These are phyloP conservation scores for Angomonas ambiguus DNA, from an alignment of 208 protist genomes.

Conservation along the genomic window DNA sequence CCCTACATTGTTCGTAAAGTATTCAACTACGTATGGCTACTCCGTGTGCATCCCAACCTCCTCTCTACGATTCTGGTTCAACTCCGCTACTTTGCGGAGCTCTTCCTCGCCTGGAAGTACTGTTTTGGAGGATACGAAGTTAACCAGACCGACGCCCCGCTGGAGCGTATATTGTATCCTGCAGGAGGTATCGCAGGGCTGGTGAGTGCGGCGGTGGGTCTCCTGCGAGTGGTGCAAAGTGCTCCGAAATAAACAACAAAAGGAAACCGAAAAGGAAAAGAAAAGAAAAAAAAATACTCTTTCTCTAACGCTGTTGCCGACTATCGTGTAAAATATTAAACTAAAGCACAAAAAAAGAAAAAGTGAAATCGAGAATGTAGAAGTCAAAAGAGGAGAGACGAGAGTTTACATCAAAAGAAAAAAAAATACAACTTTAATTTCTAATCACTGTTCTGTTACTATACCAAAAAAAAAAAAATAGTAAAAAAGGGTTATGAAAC, in stretches of 20 bases:
- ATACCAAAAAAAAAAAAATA: no score
- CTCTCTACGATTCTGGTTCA: slow-evolving; percentile 67
- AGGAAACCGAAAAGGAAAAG: slow-evolving; percentile 4
- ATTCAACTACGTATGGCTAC: slow-evolving; percentile 79
- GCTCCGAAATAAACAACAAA: slow-evolving; percentile 36
- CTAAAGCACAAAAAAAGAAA: no score
- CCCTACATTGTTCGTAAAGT: slow-evolving; percentile 70
- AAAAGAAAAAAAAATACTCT: slow-evolving; percentile 15
- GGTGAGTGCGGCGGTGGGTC: slow-evolving; percentile 54
- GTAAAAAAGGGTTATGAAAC: no score
- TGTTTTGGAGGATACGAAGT: slow-evolving; percentile 73
- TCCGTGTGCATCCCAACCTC: slow-evolving; percentile 70
- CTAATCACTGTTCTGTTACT: no score
- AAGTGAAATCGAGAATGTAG: no score
- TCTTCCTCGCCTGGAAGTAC: slow-evolving; percentile 78
- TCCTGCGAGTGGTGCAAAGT: slow-evolving; percentile 69
- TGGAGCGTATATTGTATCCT: slow-evolving; percentile 50
- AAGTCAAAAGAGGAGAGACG: no score
- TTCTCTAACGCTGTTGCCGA: not conserved
- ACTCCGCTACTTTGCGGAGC: slow-evolving; percentile 69
- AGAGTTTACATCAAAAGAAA: not conserved
- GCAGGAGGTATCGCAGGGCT: slow-evolving; percentile 58
- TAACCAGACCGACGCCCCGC: slow-evolving; percentile 41
- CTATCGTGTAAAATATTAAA: no score
- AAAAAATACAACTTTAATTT: not conserved